Evolutionary conservation across 108 stramenopile genomes (phyloP), one percentile per base, ranked within the genome.

Genomic region (Asterionellopsis glacialis): DNA sequence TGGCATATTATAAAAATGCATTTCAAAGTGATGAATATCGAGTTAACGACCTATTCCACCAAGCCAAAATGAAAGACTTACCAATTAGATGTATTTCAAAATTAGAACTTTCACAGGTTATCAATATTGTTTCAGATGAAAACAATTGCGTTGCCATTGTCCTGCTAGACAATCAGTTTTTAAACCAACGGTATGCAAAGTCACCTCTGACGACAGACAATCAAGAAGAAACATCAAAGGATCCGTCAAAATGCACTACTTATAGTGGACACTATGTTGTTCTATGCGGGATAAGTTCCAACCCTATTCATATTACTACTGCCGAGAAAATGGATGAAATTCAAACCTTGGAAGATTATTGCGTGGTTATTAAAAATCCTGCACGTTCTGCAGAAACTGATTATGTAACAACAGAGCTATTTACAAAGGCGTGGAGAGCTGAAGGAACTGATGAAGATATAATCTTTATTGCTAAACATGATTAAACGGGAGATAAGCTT

Each of bases 381-480:
- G 71, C 56, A 16, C 59, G 57, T 45, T 59, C 57, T 48, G 59
- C 68, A 40, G 24, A 54, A n/a, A 26, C 25, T 23, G 53, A 54
- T 5, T 54, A 54, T 56, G 67, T 88, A 1, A 54, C 72, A 13
- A 74, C 79, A 24, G 39, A 23, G 21, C 64, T 62, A 0, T 80
- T 91, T 50, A 84, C 87, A 47, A 33, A 64, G 38, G 69, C 90
- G 39, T 83, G 90, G 90, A 63, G 78, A 26, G 71, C 90, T 4
- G 65, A 58, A 26, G 90, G 90, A 0, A 91, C 90, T 11, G 90
- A 91, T 58, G 72, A 86, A 54, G 90, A 91, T 74, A 59, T 91
- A 18, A 73, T 88, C 15, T 84, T 91, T 56, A 28, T 91, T 51
- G 39, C 53, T 70, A 54, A 54, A 54, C 4, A 48, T 48, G 7